Evolutionary conservation across 75 land plant species (phyloP), one percentile per base, ranked within the genome.

Genomic region (Pinus tabuliformis): DNA sequence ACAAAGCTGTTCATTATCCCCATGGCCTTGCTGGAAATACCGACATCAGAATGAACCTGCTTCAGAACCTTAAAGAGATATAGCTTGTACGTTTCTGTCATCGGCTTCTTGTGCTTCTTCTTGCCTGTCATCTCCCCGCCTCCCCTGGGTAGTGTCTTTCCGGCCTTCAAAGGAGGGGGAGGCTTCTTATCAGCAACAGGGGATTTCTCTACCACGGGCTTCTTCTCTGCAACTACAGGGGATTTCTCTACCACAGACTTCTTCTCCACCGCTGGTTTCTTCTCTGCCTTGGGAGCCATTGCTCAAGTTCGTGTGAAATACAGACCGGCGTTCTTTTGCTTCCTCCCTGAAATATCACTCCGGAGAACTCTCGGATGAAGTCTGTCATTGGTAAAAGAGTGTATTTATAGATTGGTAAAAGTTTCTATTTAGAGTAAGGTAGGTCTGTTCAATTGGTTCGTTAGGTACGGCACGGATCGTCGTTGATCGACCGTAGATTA

Each of bases 1-100:
- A 92, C 80, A 42, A 85, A 82, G 54, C 74, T 75, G 79, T 92
- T 86, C 80, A 94, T 49, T 26, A 92, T 83, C 21, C 80, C 73
- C 95, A 92, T 94, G 37, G 97, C 91, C 83, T 82, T 84, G 21
- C 76, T 63, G 59, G 97, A 94, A 17, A 90, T 80, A 20, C 91
- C 88, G 56, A 89, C 30, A 14, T 78, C 95, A 17, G 88, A 92
- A 45, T 94, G 97, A 45, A 94, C 95, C 72, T 94, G 92, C 75
- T 89, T 91, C 75, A 91, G 45, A 6, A 91, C 88, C 77, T 57
- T 84, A 79, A 56, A 84, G 39, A 91, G 75, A 62, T 91, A 86
- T n/a, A 59, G 72, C 81, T 83, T 83, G 74, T 90, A 90, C 68
- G 74, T 81, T 5, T 80, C 81, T 15, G 62, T 73, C 2, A 62